Conservation (phyloP, 108 stramenopile genomes). For the Epithemia pelagica region DNA sequence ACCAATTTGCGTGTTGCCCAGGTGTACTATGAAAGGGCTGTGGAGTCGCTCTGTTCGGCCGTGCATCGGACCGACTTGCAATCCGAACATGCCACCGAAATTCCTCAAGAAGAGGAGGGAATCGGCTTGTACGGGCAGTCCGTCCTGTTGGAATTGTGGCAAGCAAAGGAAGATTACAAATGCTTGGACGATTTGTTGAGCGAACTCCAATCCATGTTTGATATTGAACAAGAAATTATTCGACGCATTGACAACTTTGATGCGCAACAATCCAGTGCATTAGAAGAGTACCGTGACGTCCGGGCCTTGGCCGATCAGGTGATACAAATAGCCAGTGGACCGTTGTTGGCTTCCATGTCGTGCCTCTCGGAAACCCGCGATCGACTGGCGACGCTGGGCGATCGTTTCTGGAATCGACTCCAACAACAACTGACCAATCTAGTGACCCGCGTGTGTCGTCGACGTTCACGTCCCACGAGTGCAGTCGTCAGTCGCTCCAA, state of each 20-base stretch:
- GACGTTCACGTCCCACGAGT: not conserved
- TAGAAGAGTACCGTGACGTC: slow-evolving; percentile 9
- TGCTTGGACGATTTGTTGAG: slow-evolving; percentile 13
- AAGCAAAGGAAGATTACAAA: slow-evolving; percentile 11
- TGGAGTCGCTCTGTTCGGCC: not conserved
- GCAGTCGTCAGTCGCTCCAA: not conserved
- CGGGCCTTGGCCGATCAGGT: not conserved
- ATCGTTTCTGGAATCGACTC: slow-evolving; percentile 7
- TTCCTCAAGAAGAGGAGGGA: slow-evolving; percentile 2
- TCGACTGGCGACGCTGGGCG: not conserved
- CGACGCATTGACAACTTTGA: slow-evolving; percentile 19
- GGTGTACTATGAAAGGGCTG: slow-evolving; percentile 20
- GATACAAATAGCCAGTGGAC: not conserved
- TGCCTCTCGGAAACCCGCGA: not conserved
- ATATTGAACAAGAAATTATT: slow-evolving; percentile 17
- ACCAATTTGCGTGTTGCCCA: slow-evolving; percentile 28
- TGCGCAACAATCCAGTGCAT: slow-evolving; percentile 1
- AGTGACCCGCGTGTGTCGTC: not conserved
- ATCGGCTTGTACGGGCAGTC: slow-evolving; percentile 21
- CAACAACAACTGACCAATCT: not conserved
- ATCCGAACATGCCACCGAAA: not conserved
- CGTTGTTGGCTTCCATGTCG: not conserved
- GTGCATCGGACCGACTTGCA: not conserved
- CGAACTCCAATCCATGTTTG: slow-evolving; percentile 11
- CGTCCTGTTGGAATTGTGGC: slow-evolving; percentile 21